Evolutionary conservation across 371 early-diverging fungal genomes (phyloP), one percentile per base, ranked within the genome.

Genomic region (Chytridium lagenaria): DNA sequence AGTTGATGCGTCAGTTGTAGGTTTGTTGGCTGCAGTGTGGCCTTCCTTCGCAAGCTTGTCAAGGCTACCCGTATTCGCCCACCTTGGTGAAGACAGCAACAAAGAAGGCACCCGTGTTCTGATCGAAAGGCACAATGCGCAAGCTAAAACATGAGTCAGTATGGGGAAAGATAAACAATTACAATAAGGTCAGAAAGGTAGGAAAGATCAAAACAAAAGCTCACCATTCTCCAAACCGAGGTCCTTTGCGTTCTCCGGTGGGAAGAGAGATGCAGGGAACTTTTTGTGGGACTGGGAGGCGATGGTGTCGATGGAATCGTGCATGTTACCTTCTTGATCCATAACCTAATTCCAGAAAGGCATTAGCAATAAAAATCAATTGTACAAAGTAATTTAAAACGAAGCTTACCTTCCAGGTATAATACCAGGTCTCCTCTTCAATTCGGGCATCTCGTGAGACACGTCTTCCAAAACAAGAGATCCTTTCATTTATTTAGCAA

Each of bases 81-180:
- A 84, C 85, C 86, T 97, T 98, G 82, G 94, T 90, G 70, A 99
- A 87, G 12, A 98, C 97, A 44, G 98, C 96, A 31, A 99, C 94
- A 87, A 99, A 99, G 88, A 99, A 99, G 23, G 97, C 99, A 71
- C 99, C 99, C 22, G 99, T 98, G 82, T 99, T 92, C 84, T 99
- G 98, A 67, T 92, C 84, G 71, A 95, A 96, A 59, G 99, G 99
- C 78, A 94, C 94, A 57, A 99, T 89, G 63, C 99, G 91, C 78
- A 99, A 72, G 85, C 59, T 78, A 37, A n/a, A n/a, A n/a, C n/a
- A n/a, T n/a, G n/a, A n/a, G n/a, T n/a, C n/a, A n/a, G n/a, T n/a
- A n/a, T n/a, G n/a, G n/a, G n/a, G n/a, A n/a, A n/a, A n/a, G n/a
- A n/a, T n/a, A n/a, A n/a, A n/a, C n/a, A n/a, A n/a, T n/a, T n/a